These are phyloP conservation scores for Pythium phragmiticola DNA, from an alignment of 352 stramenopile genomes.

Conservation along the genomic window DNA sequence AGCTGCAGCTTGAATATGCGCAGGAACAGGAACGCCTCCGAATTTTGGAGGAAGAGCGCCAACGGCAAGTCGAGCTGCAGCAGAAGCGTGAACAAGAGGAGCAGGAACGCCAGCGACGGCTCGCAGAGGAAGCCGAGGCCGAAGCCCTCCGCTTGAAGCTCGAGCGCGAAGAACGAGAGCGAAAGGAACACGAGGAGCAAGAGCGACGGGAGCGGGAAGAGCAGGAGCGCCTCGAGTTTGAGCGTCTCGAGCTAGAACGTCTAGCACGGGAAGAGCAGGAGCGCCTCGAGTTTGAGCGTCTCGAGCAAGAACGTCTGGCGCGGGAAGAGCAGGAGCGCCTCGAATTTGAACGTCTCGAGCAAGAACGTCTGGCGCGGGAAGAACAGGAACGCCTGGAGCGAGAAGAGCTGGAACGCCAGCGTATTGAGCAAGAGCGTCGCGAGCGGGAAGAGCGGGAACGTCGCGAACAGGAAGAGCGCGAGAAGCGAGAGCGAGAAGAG, in stretches of 20 bases:
- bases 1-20: constrained; percentile 30
- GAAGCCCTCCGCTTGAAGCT: constrained; percentile 9
- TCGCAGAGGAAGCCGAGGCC: constrained; percentile 19
- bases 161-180: constrained; percentile 35
- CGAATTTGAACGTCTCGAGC: constrained; percentile 26
- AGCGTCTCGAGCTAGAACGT: constrained; percentile 14
- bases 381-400: constrained; percentile 8
- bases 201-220: constrained; percentile 9
- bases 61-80: constrained; percentile 34
- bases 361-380: constrained; percentile 4
- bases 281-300: constrained; percentile 26
- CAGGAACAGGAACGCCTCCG: constrained; percentile 32
- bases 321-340: constrained; percentile 7
- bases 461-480: too few species aligned
- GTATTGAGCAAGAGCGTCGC: too few species aligned
- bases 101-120: constrained; percentile 21
- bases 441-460: too few species aligned
- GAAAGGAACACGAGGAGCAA: constrained; percentile 8
- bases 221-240: constrained; percentile 9
- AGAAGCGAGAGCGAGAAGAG: too few species aligned
- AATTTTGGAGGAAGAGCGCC: constrained; percentile 30
- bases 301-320: constrained; percentile 9
- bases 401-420: too few species aligned
- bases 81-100: constrained; percentile 38
- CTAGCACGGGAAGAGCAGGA: constrained; percentile 2